Percentiles rank a stretch among this genome's conserved stretches.
These are phyloP conservation scores for Lipomyces lipofer DNA, from an alignment of 805 yeast genomes.

Conservation along the genomic window DNA sequence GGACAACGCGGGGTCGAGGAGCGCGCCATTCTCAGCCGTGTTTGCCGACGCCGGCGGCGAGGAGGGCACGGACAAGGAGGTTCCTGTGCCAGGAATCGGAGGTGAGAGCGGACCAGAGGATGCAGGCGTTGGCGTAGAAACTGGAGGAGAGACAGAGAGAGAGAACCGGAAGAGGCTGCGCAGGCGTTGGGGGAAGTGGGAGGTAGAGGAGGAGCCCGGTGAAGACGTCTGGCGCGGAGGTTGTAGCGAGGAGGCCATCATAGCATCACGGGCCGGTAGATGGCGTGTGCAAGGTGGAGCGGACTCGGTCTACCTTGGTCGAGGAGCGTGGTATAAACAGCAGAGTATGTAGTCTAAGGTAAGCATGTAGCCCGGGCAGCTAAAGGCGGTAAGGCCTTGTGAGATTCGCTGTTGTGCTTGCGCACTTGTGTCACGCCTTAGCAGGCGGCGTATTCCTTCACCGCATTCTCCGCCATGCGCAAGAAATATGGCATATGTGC, in stretches of 20 bases:
- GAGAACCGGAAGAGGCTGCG: slow-evolving; percentile 39
- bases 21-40: background rate
- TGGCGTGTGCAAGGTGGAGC: too few relatives aligned
- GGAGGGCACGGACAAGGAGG: slow-evolving; percentile 6
- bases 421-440: too few relatives aligned
- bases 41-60: slow-evolving; percentile 1
- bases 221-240: slow-evolving; percentile 13
- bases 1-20: background rate
- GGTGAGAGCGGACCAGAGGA: background rate
- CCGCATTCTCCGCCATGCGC: too few relatives aligned
- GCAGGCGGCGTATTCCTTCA: too few relatives aligned
- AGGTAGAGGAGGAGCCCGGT: slow-evolving; percentile 5
- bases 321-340: too few relatives aligned
- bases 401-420: too few relatives aligned
- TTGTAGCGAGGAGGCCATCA: slow-evolving; percentile 11
- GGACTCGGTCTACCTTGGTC: too few relatives aligned
- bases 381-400: too few relatives aligned
- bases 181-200: slow-evolving; percentile 38
- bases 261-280: too few relatives aligned
- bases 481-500: too few relatives aligned
- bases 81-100: background rate
- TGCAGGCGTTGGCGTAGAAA: background rate
- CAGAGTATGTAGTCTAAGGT: too few relatives aligned
- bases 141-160: slow-evolving; percentile 1
- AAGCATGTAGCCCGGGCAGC: too few relatives aligned